These are phyloP conservation scores for Yarrowia phangngaensis DNA, from an alignment of 805 yeast species.

Conservation along the genomic window DNA sequence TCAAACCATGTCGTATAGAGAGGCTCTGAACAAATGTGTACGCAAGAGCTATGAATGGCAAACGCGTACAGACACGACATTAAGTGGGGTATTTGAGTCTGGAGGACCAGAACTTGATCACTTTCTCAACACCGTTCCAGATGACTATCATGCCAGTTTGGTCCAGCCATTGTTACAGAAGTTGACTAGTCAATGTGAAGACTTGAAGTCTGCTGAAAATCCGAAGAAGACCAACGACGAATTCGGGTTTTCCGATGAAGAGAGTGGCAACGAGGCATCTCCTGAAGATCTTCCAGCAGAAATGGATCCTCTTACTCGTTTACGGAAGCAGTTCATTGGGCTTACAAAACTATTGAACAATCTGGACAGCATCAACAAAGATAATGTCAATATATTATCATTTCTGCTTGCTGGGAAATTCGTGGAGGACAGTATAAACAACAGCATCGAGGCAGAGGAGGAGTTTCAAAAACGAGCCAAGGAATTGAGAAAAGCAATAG, in stretches of 20 bases:
- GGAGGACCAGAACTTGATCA: slow-evolving; percentile 11
- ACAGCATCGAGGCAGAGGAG: not conserved
- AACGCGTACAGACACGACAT: slow-evolving; percentile 21
- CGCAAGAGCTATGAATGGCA: slow-evolving; percentile 20
- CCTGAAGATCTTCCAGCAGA: not conserved
- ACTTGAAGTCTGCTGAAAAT: not conserved
- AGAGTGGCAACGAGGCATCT: not conserved
- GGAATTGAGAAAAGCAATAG: not conserved
- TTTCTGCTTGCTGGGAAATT: slow-evolving; percentile 17
- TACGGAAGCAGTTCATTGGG: slow-evolving; percentile 1
- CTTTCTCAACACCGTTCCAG: slow-evolving; percentile 11
- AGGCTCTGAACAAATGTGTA: not conserved
- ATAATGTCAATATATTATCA: slow-evolving; percentile 1
- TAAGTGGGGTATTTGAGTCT: slow-evolving; percentile 10
- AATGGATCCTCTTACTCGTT: not conserved
- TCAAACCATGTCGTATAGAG: not conserved
- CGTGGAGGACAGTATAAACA: slow-evolving; percentile 9
- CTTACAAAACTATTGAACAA: not conserved
- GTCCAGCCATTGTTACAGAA: slow-evolving; percentile 1
- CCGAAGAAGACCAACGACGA: slow-evolving; percentile 1
- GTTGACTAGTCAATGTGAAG: not conserved
- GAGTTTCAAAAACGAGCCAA: not conserved
- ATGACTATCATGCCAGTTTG: slow-evolving; percentile 1
- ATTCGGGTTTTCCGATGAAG: slow-evolving; percentile 23
- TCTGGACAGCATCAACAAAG: not conserved